Percentiles rank a stretch among this genome's conserved stretches.
Evolutionary conservation across 495 filamentous ascomycete genomes (phyloP).

Genomic region (Lasiosphaeria hispida): DNA sequence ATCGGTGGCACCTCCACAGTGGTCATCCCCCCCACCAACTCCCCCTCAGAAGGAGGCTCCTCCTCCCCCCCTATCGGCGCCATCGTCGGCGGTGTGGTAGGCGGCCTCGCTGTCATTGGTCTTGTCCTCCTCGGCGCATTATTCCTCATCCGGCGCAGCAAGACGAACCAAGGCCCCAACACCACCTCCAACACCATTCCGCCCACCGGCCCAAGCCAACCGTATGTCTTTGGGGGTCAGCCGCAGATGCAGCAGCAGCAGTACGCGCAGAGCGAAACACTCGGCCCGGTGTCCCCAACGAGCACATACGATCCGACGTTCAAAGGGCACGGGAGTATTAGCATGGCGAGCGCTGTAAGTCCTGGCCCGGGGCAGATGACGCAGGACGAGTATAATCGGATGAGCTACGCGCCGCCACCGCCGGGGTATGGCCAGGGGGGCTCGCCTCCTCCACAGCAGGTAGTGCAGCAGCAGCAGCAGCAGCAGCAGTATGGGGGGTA

Average conservation of each 20-base stretch:
- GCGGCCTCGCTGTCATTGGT: constrained; percentile 11
- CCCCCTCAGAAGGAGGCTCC: neutral
- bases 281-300: neutral
- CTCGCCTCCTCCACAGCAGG: neutral
- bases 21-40: neutral
- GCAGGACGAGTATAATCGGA: neutral
- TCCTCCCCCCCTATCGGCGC: neutral
- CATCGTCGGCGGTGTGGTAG: constrained; percentile 12
- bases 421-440: neutral
- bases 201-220: neutral
- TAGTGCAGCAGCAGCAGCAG: neutral
- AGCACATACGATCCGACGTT: constrained; percentile 3
- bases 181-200: neutral
- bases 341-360: neutral
- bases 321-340: constrained; percentile 5
- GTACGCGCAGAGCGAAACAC: neutral
- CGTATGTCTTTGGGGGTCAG: neutral
- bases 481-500: neutral
- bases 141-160: constrained; percentile 13
- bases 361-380: neutral
- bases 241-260: constrained; percentile 5
- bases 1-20: neutral
- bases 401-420: constrained; percentile 1
- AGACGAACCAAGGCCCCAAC: neutral
- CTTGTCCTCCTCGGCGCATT: constrained; percentile 5